Evolutionary conservation across 2,329 filamentous ascomycete genomes (phyloP).

Genomic region (Aspergillus eucalypticola): DNA sequence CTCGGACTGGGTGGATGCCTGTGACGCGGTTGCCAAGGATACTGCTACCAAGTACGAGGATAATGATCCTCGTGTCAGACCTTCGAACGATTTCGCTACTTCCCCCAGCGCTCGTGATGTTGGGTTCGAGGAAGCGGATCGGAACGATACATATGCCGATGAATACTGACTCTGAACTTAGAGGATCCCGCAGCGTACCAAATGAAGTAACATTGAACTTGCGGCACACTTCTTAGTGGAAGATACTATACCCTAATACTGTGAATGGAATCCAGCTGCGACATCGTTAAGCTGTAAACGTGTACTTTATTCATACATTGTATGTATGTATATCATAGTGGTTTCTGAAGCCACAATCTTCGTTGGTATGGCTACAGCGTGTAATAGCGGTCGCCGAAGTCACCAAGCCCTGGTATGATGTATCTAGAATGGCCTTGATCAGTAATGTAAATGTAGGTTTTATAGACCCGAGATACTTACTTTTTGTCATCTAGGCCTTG

Average conservation of each 20-base stretch:
- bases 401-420: constrained; percentile 88
- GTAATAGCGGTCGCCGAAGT: constrained; percentile 96
- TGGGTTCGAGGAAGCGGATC: constrained; percentile 18
- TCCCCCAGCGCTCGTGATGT: constrained; percentile 23
- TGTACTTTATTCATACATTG: not conserved
- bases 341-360: not conserved
- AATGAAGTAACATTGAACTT: constrained; percentile 7
- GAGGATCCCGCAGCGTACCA: constrained; percentile 16
- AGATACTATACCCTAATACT: not conserved
- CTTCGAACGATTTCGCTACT: constrained; percentile 19
- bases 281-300: not conserved
- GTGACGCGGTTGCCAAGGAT: constrained; percentile 69
- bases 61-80: constrained; percentile 18
- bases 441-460: constrained; percentile 1
- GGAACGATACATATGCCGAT: constrained; percentile 28
- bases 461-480: constrained; percentile 56
- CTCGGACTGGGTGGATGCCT: constrained; percentile 97
- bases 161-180: constrained; percentile 29
- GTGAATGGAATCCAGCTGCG: not conserved
- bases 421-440: constrained; percentile 61
- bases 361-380: constrained; percentile 63
- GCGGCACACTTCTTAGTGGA: not conserved
- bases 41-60: constrained; percentile 45
- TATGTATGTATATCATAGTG: not conserved
- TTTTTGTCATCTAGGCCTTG: constrained; percentile 97